A percentile compares a stretch with the other conserved stretches of the same genome.
Conservation (phyloP, 2,329 filamentous ascomycete genomes). For the Neopestalotiopsis sp. region DNA sequence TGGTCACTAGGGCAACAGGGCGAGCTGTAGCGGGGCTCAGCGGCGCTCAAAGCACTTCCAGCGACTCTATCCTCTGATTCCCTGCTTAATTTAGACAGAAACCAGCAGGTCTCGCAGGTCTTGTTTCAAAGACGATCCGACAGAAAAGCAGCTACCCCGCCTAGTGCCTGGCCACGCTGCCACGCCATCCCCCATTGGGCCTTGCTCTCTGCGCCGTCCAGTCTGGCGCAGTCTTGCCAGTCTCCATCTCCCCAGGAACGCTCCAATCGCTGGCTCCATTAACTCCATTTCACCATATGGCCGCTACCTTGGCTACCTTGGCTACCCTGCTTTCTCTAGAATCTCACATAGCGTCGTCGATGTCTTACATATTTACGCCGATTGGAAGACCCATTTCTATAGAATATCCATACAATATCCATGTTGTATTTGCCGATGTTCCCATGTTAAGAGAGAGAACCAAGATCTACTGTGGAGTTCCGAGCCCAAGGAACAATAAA, state of each 20-base stretch:
- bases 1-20: constrained; percentile 11
- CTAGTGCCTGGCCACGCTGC: not conserved
- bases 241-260: not conserved
- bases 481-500: not conserved
- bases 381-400: not conserved
- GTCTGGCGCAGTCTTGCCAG: not conserved
- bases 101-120: constrained; percentile 3
- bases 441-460: not conserved
- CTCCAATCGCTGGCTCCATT: not conserved
- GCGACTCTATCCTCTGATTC: not conserved
- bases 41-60: not conserved
- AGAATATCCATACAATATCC: not conserved
- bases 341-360: not conserved
- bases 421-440: not conserved
- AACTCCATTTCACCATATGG: not conserved
- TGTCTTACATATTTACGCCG: not conserved
- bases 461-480: not conserved
- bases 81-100: constrained; percentile 16
- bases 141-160: not conserved
- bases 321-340: not conserved
- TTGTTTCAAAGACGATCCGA: not conserved
- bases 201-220: not conserved
- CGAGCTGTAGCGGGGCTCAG: not conserved
- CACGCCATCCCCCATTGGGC: not conserved
- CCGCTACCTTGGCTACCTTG: not conserved